These are phyloP conservation scores for Oryza punctata DNA, from an alignment of 176 grass and related monocot genomes.

Conservation along the genomic window DNA sequence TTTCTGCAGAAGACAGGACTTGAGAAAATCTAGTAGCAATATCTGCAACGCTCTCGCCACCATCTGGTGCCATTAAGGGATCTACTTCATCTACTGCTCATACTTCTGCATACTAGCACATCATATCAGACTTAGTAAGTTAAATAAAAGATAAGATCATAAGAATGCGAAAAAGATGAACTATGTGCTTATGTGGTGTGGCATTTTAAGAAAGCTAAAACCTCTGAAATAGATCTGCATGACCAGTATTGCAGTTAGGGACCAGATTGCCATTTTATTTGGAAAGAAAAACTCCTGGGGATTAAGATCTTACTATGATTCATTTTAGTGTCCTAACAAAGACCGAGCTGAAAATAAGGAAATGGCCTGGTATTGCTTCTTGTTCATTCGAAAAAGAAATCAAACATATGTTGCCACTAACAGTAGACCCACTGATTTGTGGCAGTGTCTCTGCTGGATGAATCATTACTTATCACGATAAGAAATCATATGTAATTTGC, in stretches of 20 bases:
- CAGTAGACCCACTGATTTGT: neutral
- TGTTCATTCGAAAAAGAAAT: neutral
- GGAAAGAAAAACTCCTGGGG: no score
- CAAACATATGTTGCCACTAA: neutral
- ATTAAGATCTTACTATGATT: no score
- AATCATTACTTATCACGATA: neutral
- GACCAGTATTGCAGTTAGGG: no score
- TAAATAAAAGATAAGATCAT: neutral
- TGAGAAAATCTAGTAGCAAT: constrained; percentile 66
- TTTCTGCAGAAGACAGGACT: constrained; percentile 50
- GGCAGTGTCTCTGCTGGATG: neutral
- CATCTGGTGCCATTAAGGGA: constrained; percentile 67
- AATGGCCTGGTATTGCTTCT: no score
- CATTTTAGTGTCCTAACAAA: no score
- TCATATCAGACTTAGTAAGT: constrained; percentile 35
- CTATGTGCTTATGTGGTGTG: neutral
- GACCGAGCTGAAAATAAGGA: no score
- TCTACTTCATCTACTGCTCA: constrained; percentile 79
- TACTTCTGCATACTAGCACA: constrained; percentile 72
- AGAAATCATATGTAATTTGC: neutral
- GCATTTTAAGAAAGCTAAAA: neutral
- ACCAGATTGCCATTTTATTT: no score
- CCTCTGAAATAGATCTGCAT: no score
- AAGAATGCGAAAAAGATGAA: neutral
- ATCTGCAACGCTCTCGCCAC: constrained; percentile 79